phyloP scores from a whole-genome alignment of 371 early-diverging fungal genomes.

The Syncephalastrum monosporum region DNA sequence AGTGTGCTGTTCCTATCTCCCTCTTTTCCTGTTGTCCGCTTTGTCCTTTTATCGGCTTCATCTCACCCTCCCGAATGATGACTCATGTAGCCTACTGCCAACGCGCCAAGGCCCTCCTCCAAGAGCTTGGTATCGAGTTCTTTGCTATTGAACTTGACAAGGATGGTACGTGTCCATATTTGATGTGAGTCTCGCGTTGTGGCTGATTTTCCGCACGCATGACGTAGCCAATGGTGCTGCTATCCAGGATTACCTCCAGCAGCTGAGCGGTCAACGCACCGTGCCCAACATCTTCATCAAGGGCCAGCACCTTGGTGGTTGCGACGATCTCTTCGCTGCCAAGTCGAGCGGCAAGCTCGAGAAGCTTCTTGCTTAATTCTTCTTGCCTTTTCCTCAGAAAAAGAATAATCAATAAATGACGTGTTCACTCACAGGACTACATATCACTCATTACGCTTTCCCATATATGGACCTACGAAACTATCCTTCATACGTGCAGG shows the following conservation, averaged over 20 bases:
- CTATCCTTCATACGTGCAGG: no score
- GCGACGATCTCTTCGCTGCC: slow-evolving; percentile 58
- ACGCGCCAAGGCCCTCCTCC: slow-evolving; percentile 58
- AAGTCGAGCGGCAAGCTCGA: slow-evolving; percentile 53
- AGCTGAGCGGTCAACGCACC: slow-evolving; percentile 74
- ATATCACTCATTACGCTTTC: no score
- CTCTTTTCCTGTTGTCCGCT: background rate
- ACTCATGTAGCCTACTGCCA: slow-evolving; percentile 58
- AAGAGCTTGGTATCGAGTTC: slow-evolving; percentile 30
- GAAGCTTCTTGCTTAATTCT: slow-evolving; percentile 29
- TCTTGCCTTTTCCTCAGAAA: no score
- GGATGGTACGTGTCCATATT: slow-evolving; percentile 1
- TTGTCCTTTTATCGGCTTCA: background rate
- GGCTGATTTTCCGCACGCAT: slow-evolving; percentile 9
- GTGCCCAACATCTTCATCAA: slow-evolving; percentile 89
- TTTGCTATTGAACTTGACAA: slow-evolving; percentile 49
- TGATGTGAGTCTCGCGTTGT: no score
- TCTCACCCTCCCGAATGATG: background rate
- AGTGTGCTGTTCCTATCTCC: slow-evolving; percentile 5
- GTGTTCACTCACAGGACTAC: no score
- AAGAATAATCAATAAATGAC: no score
- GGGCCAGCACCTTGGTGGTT: slow-evolving; percentile 79
- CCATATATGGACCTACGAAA: no score
- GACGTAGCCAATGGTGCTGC: slow-evolving; percentile 56
- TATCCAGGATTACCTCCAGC: slow-evolving; percentile 68